Evolutionary conservation across 805 yeast genomes (phyloP).

Genomic region (Scheffersomyces coipomensis): DNA sequence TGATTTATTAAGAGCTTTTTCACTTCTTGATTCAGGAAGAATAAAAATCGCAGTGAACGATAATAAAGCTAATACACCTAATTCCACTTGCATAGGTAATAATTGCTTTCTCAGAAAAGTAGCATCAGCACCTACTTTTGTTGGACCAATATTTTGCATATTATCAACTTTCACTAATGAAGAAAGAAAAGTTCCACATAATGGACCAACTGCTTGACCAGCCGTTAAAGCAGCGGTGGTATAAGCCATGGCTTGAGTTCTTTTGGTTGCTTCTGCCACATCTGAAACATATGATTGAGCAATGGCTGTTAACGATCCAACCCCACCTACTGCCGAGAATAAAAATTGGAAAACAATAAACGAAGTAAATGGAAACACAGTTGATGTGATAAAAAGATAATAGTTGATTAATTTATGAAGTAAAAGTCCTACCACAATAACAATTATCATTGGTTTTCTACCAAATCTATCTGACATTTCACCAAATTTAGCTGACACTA

Average conservation of each 20-base stretch:
- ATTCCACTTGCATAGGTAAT: constrained; percentile 21
- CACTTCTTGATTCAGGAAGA: constrained; percentile 59
- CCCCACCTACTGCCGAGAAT: constrained; percentile 48
- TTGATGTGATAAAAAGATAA: constrained; percentile 19
- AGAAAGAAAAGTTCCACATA: constrained; percentile 46
- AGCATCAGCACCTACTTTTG: neutral
- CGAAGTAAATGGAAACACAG: constrained; percentile 35
- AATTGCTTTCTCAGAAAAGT: neutral
- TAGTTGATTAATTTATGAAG: constrained; percentile 4
- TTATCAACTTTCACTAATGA: neutral
- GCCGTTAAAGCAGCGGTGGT: constrained; percentile 51
- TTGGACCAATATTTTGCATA: neutral
- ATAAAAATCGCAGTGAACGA: constrained; percentile 19
- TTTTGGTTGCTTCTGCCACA: constrained; percentile 52
- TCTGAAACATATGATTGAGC: constrained; percentile 68
- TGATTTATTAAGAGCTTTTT: constrained; percentile 40
- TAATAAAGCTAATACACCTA: constrained; percentile 30
- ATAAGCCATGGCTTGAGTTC: constrained; percentile 54
- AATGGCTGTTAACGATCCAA: constrained; percentile 49
- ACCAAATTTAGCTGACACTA: constrained; percentile 48
- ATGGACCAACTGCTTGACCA: constrained; percentile 41
- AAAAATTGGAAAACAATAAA: constrained; percentile 36
- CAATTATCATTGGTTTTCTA: constrained; percentile 20
- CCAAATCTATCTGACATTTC: constrained; percentile 30
- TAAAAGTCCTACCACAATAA: neutral